Base-by-base conservation (phyloP, 2,329 filamentous ascomycete species). In the Aaosphaeria pasadenensis region DNA sequence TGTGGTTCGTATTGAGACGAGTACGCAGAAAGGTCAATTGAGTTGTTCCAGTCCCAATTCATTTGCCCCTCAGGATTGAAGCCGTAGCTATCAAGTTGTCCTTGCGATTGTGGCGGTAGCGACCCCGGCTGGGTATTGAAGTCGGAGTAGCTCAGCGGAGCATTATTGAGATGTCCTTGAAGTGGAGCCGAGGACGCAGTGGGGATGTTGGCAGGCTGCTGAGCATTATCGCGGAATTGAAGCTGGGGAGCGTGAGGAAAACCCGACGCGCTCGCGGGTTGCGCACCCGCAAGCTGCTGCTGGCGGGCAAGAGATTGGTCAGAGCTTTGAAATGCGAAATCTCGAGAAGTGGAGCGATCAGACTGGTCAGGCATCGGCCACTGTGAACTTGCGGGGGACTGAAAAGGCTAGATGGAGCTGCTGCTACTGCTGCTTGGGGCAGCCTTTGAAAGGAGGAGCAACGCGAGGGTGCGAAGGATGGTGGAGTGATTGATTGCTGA, bases 1-100 rank as follows among this genome's bases (percentile, higher is more conserved):
- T 75, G 73, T 4, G 72, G 73, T 49, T 76, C 73, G 65, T 72
- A 74, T 45, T 70, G 64, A 30, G 59, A 57, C 4, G 59, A 53
- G 40, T 69, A 64, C 39, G 62, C 62, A 24, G 63, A 50, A 39
- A 67, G 66, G 49, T 69, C 66, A 43, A 68, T 53, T 6, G 67
- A 54, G 39, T 57, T 59, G 31, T 66, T 62, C 71, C 70, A 74
- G 54, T 71, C 69, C 69, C 70, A 72, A 41, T 57, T 55, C 46
- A 64, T 30, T 28, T 62, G 56, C 32, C 54, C 62, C 7, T 60
- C 53, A 9, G 59, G 47, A 42, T 49, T 56, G 57, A 61, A 64
- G 49, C 51, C 53, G 52, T 55, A 57, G 48, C 46, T 47, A n/a
- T 57, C 32, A 43, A 58, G 59, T 13, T 55, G 59, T 5, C 43